Percentiles rank a stretch among this genome's conserved stretches.
Conservation (phyloP, 1,284 basidiomycete genomes). For the Exobasidium rhododendri region DNA sequence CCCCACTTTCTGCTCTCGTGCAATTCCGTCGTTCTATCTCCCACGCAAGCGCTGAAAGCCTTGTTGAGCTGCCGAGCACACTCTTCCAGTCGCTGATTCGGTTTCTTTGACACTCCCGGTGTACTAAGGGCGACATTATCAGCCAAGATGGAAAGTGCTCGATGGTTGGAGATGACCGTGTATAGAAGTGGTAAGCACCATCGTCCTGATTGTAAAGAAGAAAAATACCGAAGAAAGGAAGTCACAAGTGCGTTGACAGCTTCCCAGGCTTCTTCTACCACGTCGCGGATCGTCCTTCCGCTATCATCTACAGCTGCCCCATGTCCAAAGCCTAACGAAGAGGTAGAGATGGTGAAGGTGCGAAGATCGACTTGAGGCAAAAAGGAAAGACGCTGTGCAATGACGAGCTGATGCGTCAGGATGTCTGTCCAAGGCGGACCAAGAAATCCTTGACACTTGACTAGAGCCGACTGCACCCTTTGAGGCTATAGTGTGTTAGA, state of each 20-base stretch:
- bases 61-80: slow-evolving; percentile 86
- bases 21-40: slow-evolving; percentile 69
- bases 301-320: background rate
- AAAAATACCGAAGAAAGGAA: slow-evolving; percentile 39
- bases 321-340: slow-evolving; percentile 17
- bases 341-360: background rate
- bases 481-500: slow-evolving; percentile 14
- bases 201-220: slow-evolving; percentile 33
- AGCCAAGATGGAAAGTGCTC: slow-evolving; percentile 36
- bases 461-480: slow-evolving; percentile 24
- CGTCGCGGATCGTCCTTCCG: slow-evolving; percentile 15
- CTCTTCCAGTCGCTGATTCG: slow-evolving; percentile 68
- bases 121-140: slow-evolving; percentile 26
- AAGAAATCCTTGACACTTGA: slow-evolving; percentile 34
- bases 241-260: slow-evolving; percentile 31
- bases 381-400: slow-evolving; percentile 25
- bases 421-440: slow-evolving; percentile 44
- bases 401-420: slow-evolving; percentile 25
- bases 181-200: slow-evolving; percentile 45
- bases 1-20: slow-evolving; percentile 79
- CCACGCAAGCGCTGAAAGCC: slow-evolving; percentile 85
- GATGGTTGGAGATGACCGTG: slow-evolving; percentile 38
- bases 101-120: slow-evolving; percentile 4
- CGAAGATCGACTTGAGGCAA: slow-evolving; percentile 21
- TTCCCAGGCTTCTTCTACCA: slow-evolving; percentile 29